Percentiles rank a stretch among this genome's conserved stretches.
Evolutionary conservation across 2,329 filamentous ascomycete genomes (phyloP).

Genomic region (Fonsecaea pugnacius): DNA sequence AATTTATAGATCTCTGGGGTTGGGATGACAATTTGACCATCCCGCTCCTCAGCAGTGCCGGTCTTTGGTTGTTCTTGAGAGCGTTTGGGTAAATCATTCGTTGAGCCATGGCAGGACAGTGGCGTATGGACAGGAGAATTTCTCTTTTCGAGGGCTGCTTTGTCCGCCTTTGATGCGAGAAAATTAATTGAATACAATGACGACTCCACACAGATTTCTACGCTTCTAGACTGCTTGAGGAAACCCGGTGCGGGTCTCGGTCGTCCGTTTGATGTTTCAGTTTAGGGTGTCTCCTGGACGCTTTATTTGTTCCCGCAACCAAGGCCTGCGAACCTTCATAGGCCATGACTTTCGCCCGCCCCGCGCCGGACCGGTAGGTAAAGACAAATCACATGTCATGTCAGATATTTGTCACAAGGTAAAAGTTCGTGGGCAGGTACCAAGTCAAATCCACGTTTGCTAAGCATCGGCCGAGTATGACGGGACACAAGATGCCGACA

Average conservation of each 20-base stretch:
- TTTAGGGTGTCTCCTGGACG: background rate
- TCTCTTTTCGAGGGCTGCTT: conserved; percentile 6
- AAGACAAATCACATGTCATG: background rate
- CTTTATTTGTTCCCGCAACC: background rate
- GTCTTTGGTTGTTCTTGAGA: conserved; percentile 90
- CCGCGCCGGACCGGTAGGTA: background rate
- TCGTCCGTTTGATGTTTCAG: background rate
- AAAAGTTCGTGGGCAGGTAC: background rate
- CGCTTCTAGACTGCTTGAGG: background rate
- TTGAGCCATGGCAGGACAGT: background rate
- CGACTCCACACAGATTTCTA: background rate
- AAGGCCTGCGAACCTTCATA: background rate
- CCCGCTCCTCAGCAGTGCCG: conserved; percentile 83
- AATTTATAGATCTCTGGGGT: conserved; percentile 87
- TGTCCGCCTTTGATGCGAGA: background rate
- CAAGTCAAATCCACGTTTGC: background rate
- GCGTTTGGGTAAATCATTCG: conserved; percentile 64
- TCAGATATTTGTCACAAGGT: background rate
- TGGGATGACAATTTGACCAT: conserved; percentile 99
- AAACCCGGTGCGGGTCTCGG: background rate
- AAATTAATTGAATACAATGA: conserved; percentile 16
- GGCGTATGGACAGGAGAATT: conserved; percentile 9
- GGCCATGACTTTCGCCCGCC: background rate
- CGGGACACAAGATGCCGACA: background rate
- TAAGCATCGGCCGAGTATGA: background rate